Evolutionary conservation across 2,329 filamentous ascomycete genomes (phyloP), one percentile per base, ranked within the genome.

Genomic region (Penicillium sp.): DNA sequence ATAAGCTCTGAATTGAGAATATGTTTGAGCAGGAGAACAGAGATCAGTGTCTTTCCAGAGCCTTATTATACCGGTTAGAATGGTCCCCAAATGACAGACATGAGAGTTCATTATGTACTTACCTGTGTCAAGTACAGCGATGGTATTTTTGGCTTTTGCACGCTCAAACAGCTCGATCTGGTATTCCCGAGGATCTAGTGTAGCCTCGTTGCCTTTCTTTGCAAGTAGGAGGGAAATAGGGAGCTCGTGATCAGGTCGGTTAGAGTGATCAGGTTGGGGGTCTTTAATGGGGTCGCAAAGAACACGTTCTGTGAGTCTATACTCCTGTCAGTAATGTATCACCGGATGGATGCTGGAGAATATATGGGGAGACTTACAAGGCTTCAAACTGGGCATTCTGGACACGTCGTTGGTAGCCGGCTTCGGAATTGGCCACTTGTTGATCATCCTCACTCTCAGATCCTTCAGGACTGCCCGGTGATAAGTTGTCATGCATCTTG

Each of bases 21-120:
- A 64, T 94, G 80, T 31, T 84, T 81, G 20, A 97, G 77, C 4
- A 98, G 76, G 2, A 97, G 77, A 1, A 88, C 89, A 0, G 93
- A 90, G 57, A 98, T 96, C n/a, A 96, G 75, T 0, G 93, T 98
- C 70, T 98, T 98, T 2, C 93, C 93, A 3, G 89, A 89, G 10
- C 93, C 86, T 84, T 1, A 46, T 3, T 36, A 32, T 7, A 44
- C 37, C 16, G n/a, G 38, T 27, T n/a, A 14, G 7, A 6, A 10
- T 18, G 16, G 9, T 22, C n/a, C 6, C 9, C 18, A 7, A 26
- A 34, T 14, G 6, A 16, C 13, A n/a, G 13, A 5, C 4, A 32
- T 11, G 13, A 18, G 10, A 20, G 8, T 7, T 27, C 10, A 11
- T 41, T 26, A n/a, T n/a, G n/a, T n/a, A 42, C 40, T 28, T 64